Conservation (phyloP, 148 eudicot species). For the Rhododendron williamsianum region DNA sequence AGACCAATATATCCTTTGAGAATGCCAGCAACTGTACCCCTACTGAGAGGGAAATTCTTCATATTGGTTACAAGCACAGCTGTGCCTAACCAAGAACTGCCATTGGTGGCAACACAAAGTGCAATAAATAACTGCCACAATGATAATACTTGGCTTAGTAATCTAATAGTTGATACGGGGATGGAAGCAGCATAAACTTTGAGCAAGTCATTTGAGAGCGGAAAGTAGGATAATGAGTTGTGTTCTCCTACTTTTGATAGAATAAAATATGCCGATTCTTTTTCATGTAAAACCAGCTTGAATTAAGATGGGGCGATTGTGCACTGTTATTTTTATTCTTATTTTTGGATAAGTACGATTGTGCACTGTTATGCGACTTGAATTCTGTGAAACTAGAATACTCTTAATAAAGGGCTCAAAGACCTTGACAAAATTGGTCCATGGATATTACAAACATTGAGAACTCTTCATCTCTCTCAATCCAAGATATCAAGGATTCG, state of each 20-base stretch:
- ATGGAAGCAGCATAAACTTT: background rate
- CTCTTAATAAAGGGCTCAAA: background rate
- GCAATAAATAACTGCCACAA: conserved; percentile 70
- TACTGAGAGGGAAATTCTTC: conserved; percentile 88
- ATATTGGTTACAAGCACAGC: conserved; percentile 91
- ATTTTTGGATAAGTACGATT: no score
- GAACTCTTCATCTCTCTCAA: background rate
- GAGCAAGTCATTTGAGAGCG: background rate
- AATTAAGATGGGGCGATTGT: background rate
- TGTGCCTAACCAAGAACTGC: conserved; percentile 78
- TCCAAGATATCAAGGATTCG: background rate
- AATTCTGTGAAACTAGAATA: background rate
- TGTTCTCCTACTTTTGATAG: background rate
- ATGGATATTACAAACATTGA: background rate
- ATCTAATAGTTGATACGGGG: background rate
- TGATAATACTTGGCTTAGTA: background rate
- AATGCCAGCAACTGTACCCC: conserved; percentile 92
- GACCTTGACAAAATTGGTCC: background rate
- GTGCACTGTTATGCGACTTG: background rate
- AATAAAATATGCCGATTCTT: background rate
- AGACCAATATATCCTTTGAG: conserved; percentile 81
- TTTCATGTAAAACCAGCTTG: background rate
- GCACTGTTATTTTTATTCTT: background rate
- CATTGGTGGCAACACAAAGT: conserved; percentile 52
- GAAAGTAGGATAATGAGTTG: background rate